These are phyloP conservation scores for Galerina marginata DNA, from an alignment of 768 basidiomycete genomes.

Conservation along the genomic window DNA sequence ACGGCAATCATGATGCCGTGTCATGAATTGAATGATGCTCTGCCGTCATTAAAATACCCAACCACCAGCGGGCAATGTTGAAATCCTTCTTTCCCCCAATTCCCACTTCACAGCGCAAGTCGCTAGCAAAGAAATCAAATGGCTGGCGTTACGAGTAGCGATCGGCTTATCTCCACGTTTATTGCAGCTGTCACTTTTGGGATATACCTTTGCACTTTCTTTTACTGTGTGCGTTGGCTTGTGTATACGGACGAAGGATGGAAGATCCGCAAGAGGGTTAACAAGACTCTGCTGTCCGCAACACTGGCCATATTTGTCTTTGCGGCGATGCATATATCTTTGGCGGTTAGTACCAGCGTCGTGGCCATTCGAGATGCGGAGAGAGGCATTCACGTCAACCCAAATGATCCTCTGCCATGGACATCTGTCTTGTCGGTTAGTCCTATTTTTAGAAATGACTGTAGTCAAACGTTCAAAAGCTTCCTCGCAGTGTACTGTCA, in stretches of 20 bases:
- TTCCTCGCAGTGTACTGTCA: slow-evolving; percentile 7
- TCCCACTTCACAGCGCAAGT: no score
- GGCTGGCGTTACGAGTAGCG: background rate
- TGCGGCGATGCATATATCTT: slow-evolving; percentile 1
- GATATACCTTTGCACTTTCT: slow-evolving; percentile 14
- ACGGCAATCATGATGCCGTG: no score
- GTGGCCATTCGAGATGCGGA: slow-evolving; percentile 2
- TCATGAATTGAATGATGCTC: no score
- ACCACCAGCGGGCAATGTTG: no score
- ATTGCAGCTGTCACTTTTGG: slow-evolving; percentile 11
- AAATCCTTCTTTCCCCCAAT: no score
- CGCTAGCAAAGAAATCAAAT: no score
- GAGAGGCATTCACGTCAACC: background rate
- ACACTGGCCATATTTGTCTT: slow-evolving; percentile 7
- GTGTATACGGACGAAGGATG: slow-evolving; percentile 16
- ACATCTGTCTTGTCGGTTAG: slow-evolving; percentile 11
- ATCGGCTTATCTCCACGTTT: slow-evolving; percentile 12
- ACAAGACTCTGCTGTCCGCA: slow-evolving; percentile 3
- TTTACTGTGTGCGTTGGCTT: slow-evolving; percentile 13
- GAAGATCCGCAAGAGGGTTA: slow-evolving; percentile 5
- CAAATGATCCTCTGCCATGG: slow-evolving; percentile 4
- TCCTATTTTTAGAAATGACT: background rate
- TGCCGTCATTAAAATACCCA: no score
- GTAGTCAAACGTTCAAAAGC: no score
- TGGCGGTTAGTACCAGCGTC: slow-evolving; percentile 5